Conservation (phyloP, 208 protist genomes). For the Hexamita inflata region DNA sequence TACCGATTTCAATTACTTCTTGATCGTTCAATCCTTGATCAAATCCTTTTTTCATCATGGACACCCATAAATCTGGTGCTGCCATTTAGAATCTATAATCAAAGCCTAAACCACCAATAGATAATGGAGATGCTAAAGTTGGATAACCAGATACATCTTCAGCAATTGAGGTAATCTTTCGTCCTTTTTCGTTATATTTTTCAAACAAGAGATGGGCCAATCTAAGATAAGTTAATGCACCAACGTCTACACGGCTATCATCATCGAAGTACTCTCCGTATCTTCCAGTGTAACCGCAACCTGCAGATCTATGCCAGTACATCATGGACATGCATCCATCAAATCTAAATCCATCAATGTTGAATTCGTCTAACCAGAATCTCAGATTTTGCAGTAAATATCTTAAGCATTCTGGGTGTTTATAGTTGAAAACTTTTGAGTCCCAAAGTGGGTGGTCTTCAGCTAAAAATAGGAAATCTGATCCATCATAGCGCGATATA, state of each 20-base stretch:
- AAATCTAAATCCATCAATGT: slow-evolving; percentile 73
- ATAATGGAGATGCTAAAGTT: slow-evolving; percentile 54
- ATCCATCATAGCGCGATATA: slow-evolving; percentile 62
- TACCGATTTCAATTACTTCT: slow-evolving; percentile 60
- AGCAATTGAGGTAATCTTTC: slow-evolving; percentile 35
- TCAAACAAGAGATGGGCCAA: slow-evolving; percentile 40
- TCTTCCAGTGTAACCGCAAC: slow-evolving; percentile 35
- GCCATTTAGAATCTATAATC: slow-evolving; percentile 67
- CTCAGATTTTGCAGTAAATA: slow-evolving; percentile 61
- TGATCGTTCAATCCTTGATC: slow-evolving; percentile 35
- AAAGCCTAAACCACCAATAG: slow-evolving; percentile 68
- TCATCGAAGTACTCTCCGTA: slow-evolving; percentile 62
- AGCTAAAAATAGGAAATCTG: slow-evolving; percentile 54
- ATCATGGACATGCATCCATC: slow-evolving; percentile 73
- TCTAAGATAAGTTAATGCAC: slow-evolving; percentile 58
- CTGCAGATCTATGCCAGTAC: slow-evolving; percentile 62
- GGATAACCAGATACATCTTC: slow-evolving; percentile 59
- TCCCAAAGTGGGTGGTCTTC: slow-evolving; percentile 49
- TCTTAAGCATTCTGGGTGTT: slow-evolving; percentile 56
- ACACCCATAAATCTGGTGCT: slow-evolving; percentile 67
- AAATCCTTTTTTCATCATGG: slow-evolving; percentile 51
- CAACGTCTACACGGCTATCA: slow-evolving; percentile 47
- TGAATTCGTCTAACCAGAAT: slow-evolving; percentile 54
- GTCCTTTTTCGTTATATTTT: not conserved
- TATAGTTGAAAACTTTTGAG: slow-evolving; percentile 65